These are phyloP conservation scores for Mollisia scopiformis DNA, from an alignment of 2,329 filamentous ascomycete genomes.

Conservation along the genomic window DNA sequence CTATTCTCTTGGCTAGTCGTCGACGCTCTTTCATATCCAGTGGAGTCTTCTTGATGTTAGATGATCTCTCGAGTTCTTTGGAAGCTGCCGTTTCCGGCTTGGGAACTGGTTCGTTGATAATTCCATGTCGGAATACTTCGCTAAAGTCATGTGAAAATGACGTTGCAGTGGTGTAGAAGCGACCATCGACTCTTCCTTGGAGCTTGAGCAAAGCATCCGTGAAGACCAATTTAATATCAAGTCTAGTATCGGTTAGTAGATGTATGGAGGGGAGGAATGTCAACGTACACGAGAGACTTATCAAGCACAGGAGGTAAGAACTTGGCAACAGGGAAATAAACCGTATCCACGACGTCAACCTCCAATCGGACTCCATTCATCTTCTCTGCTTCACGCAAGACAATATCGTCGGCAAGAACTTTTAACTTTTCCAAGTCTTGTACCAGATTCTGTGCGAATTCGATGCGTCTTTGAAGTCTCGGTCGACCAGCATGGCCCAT, in stretches of 20 bases:
- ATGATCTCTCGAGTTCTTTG: constrained; percentile 36
- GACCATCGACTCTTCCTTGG: constrained; percentile 51
- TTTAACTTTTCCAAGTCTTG: constrained; percentile 79
- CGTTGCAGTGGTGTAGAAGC: constrained; percentile 61
- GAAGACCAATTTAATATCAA: constrained; percentile 66
- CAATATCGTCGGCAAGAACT: constrained; percentile 69
- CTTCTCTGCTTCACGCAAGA: constrained; percentile 77
- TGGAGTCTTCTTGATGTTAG: constrained; percentile 43
- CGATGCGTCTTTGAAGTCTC: constrained; percentile 78
- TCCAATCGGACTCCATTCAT: constrained; percentile 77
- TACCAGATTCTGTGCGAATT: constrained; percentile 79
- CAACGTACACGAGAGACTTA: constrained; percentile 79
- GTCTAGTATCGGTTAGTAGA: constrained; percentile 50
- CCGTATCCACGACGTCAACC: constrained; percentile 78
- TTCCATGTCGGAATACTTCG: constrained; percentile 54
- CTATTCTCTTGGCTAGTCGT: constrained; percentile 85
- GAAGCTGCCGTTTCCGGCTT: constrained; percentile 24
- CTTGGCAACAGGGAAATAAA: constrained; percentile 87
- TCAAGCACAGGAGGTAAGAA: constrained; percentile 78
- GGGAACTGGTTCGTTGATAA: constrained; percentile 37
- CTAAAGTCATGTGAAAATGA: constrained; percentile 61
- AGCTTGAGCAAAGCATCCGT: constrained; percentile 52
- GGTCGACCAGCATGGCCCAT: constrained; percentile 87
- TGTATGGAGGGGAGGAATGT: not conserved
- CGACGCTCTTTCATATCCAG: constrained; percentile 79